These are phyloP conservation scores for Clathrus columnatus DNA, from an alignment of 768 basidiomycete genomes.

Conservation along the genomic window DNA sequence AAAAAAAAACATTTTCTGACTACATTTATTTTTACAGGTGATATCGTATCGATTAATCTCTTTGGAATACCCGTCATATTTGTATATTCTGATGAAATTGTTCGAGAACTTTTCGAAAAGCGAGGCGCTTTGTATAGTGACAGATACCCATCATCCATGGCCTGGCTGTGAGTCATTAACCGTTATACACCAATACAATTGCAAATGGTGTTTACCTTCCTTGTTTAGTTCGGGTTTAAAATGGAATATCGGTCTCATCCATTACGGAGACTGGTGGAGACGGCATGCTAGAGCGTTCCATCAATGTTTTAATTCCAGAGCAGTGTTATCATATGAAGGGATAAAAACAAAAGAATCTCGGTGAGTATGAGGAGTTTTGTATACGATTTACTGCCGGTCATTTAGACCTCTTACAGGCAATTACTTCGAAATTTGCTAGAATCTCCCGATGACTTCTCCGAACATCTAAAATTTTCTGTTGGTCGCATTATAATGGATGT, in stretches of 20 bases:
- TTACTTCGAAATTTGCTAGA: conserved; percentile 30
- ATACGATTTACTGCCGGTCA: background rate
- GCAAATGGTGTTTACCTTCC: no score
- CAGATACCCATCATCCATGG: background rate
- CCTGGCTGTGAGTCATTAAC: conserved; percentile 17
- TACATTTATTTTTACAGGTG: conserved; percentile 6
- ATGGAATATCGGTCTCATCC: conserved; percentile 36
- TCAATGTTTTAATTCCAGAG: conserved; percentile 27
- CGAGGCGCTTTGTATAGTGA: conserved; percentile 11
- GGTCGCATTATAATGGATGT: background rate
- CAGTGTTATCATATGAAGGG: conserved; percentile 20
- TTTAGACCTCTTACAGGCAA: background rate
- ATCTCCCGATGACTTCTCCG: conserved; percentile 28
- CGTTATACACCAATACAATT: conserved; percentile 34
- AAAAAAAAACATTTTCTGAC: no score
- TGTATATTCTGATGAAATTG: conserved; percentile 12
- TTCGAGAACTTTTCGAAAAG: conserved; percentile 12
- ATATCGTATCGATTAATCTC: conserved; percentile 13
- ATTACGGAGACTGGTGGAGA: conserved; percentile 29
- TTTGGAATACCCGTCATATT: conserved; percentile 10
- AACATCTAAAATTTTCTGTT: conserved; percentile 28
- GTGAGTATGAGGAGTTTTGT: background rate
- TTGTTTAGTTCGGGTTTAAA: conserved; percentile 36
- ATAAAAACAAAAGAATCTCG: conserved; percentile 29
- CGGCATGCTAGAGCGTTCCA: conserved; percentile 32